phyloP scores from a whole-genome alignment of 345 rosid species.

The Acer yangbiense region DNA sequence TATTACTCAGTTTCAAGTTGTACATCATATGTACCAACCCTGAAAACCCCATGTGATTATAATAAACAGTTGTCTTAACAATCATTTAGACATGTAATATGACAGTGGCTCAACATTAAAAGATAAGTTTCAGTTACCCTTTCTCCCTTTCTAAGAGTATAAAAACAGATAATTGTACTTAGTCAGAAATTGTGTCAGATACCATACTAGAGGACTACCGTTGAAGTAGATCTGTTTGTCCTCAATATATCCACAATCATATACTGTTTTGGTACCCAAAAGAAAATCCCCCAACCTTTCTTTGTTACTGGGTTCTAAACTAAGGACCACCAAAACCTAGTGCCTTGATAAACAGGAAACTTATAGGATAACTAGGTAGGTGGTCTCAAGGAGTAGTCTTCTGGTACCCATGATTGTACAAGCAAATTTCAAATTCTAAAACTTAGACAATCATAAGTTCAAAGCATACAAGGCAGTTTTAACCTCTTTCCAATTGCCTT shows the following conservation, averaged over 20 bases:
- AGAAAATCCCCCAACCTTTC: not conserved
- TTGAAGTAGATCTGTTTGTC: not conserved
- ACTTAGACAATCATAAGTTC: not conserved
- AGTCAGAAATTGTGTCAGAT: not conserved
- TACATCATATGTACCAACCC: not conserved
- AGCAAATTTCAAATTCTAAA: not conserved
- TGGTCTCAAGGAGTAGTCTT: not conserved
- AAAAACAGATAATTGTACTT: not conserved
- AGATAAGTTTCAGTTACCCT: not conserved
- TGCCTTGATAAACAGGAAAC: not conserved
- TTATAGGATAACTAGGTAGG: not conserved
- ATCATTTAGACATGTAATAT: too few species aligned
- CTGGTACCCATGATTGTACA: not conserved
- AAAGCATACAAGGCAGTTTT: not conserved
- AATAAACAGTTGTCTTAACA: too few species aligned
- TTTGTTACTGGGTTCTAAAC: not conserved
- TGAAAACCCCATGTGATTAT: too few species aligned
- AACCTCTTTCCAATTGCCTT: not conserved
- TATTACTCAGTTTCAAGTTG: not conserved
- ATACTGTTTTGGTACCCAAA: not conserved
- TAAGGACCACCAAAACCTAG: not conserved
- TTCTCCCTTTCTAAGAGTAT: not conserved
- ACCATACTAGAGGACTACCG: not conserved
- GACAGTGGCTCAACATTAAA: not conserved
- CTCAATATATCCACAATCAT: not conserved